Evolutionary conservation across 1,284 basidiomycete species (phyloP).

Genomic region (Lentinula novae-zelandiae): DNA sequence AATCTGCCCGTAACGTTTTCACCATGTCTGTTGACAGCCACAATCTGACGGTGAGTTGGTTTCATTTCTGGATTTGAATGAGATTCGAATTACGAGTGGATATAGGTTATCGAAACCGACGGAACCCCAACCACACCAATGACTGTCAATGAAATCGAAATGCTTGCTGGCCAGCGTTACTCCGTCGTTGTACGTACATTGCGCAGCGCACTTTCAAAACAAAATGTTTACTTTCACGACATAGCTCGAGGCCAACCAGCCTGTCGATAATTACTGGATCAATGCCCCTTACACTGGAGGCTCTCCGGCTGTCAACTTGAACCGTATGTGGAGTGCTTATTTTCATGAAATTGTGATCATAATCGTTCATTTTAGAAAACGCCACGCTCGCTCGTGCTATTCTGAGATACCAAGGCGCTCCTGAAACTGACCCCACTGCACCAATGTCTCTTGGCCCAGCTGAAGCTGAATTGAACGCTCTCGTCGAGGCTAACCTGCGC

Average conservation of each 20-base stretch:
- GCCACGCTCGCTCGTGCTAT: constrained; percentile 21
- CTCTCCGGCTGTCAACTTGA: constrained; percentile 6
- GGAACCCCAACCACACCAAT: constrained; percentile 29
- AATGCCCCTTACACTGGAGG: constrained; percentile 11
- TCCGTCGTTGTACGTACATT: constrained; percentile 22
- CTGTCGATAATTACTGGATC: constrained; percentile 30
- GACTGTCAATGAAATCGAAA: constrained; percentile 22
- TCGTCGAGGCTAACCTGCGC: constrained; percentile 3
- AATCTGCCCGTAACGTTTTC: constrained; percentile 30
- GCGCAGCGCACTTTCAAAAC: background rate
- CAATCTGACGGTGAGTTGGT: constrained; percentile 21
- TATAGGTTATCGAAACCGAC: background rate
- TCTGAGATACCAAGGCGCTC: constrained; percentile 32
- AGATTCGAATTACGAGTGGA: background rate
- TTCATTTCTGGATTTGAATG: constrained; percentile 19
- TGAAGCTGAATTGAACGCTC: background rate
- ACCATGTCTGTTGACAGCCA: constrained; percentile 41
- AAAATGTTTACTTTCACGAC: background rate
- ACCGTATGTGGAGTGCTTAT: background rate
- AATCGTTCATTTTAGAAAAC: constrained; percentile 7
- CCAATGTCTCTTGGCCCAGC: constrained; percentile 8
- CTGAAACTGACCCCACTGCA: constrained; percentile 28
- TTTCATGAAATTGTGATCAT: background rate
- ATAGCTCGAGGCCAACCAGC: constrained; percentile 24
- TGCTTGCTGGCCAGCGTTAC: constrained; percentile 26